Evolutionary conservation across 1,284 basidiomycete genomes (phyloP).

Genomic region (Erythrobasidium hasegawianum): DNA sequence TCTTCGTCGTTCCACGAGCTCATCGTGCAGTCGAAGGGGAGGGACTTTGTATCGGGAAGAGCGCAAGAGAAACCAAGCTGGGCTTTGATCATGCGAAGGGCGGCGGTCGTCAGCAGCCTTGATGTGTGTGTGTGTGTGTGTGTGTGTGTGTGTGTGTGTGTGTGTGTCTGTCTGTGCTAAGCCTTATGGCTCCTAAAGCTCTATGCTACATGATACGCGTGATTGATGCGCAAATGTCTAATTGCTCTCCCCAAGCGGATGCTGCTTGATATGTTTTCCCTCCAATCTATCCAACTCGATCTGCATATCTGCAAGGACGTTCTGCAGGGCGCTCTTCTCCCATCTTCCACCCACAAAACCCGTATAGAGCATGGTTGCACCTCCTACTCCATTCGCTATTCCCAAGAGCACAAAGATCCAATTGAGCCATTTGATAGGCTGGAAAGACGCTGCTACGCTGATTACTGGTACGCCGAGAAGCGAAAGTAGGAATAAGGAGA

Average conservation of each 20-base stretch:
- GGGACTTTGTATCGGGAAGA: not conserved
- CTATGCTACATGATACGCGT: no score
- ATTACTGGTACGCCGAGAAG: conserved; percentile 57
- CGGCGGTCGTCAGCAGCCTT: no score
- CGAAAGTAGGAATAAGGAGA: conserved; percentile 40
- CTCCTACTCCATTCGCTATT: conserved; percentile 67
- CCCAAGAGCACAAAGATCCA: conserved; percentile 61
- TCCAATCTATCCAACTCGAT: conserved; percentile 30
- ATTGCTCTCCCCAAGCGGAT: no score
- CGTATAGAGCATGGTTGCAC: conserved; percentile 82
- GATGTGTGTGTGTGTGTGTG: no score
- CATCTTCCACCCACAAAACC: conserved; percentile 86
- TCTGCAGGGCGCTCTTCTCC: conserved; percentile 65
- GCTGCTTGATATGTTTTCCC: not conserved
- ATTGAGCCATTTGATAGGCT: conserved; percentile 50
- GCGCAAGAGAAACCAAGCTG: no score
- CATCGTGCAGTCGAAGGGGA: not conserved
- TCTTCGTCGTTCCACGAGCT: conserved; percentile 23
- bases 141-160: no score
- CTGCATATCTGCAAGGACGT: conserved; percentile 32
- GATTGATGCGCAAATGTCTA: no score
- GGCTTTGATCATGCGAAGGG: no score
- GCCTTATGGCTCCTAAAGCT: no score
- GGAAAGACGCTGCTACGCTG: conserved; percentile 52
- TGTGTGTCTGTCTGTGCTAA: no score